These are phyloP conservation scores for Juncus effusus DNA, from an alignment of 176 grass and related monocot species.

Conservation along the genomic window DNA sequence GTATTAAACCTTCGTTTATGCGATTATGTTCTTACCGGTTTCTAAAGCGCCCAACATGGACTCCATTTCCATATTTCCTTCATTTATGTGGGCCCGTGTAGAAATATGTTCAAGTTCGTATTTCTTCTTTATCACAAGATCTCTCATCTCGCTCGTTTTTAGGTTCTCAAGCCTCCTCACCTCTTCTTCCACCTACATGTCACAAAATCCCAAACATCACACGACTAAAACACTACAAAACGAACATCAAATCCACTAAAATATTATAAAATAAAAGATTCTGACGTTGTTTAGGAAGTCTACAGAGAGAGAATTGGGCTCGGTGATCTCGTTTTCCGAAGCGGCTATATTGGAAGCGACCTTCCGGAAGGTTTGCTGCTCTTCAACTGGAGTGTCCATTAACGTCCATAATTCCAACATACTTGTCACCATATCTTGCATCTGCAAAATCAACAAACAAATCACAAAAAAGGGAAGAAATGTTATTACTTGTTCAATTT, in stretches of 20 bases:
- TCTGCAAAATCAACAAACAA: constrained; percentile 20
- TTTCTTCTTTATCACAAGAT: constrained; percentile 59
- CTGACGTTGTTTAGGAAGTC: constrained; percentile 46
- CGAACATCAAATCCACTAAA: not conserved
- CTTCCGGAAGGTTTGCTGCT: constrained; percentile 69
- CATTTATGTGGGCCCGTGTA: constrained; percentile 39
- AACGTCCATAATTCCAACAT: constrained; percentile 92
- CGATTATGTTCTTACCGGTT: constrained; percentile 16
- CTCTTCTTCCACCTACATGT: constrained; percentile 59
- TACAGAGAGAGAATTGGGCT: constrained; percentile 52
- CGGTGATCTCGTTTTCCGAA: constrained; percentile 78
- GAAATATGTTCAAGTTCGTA: constrained; percentile 67
- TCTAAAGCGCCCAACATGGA: constrained; percentile 36
- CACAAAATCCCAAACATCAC: not conserved
- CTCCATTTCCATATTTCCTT: constrained; percentile 22
- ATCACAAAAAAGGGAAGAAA: not conserved
- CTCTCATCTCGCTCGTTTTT: constrained; percentile 75
- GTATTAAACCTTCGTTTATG: not conserved
- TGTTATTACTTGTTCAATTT: not conserved
- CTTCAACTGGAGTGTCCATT: constrained; percentile 90
- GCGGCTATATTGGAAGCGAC: constrained; percentile 91
- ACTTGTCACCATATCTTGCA: constrained; percentile 65
- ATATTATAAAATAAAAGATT: not conserved
- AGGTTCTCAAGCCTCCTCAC: constrained; percentile 73
- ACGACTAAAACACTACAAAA: not conserved